phyloP scores from a whole-genome alignment of 2,329 filamentous ascomycete species.

The Fusarium annulatum region DNA sequence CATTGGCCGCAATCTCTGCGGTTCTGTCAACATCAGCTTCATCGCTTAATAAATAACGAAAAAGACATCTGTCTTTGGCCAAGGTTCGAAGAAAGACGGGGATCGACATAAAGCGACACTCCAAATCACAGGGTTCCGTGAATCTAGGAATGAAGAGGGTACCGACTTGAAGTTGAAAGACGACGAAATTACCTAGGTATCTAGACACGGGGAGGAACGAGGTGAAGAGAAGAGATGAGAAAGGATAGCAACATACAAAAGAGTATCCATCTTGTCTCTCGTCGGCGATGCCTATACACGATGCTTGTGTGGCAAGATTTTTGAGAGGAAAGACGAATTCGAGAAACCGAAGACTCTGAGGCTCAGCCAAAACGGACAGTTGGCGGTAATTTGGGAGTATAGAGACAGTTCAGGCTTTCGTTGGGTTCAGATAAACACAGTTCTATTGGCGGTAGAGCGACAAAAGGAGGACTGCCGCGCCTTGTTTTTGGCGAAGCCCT shows the following conservation, averaged over 20 bases:
- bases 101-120: not conserved
- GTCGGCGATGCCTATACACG: conserved; percentile 17
- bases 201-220: not conserved
- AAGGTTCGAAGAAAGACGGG: not conserved
- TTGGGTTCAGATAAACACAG: not conserved
- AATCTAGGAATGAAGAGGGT: not conserved
- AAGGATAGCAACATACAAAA: conserved; percentile 63
- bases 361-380: not conserved
- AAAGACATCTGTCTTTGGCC: not conserved
- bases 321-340: conserved; percentile 1
- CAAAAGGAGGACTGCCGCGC: not conserved
- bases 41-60: not conserved
- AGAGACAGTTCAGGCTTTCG: not conserved
- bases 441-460: not conserved
- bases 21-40: conserved; percentile 66
- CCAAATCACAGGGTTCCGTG: not conserved
- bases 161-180: not conserved
- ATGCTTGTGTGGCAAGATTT: not conserved
- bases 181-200: not conserved
- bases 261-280: conserved; percentile 64
- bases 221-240: not conserved
- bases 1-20: conserved; percentile 90
- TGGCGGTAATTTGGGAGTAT: not conserved
- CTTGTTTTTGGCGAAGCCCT: not conserved
- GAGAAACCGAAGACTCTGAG: not conserved